Base-by-base conservation (phyloP, 345 rosid species). In the Chamaenerion angustifolium region DNA sequence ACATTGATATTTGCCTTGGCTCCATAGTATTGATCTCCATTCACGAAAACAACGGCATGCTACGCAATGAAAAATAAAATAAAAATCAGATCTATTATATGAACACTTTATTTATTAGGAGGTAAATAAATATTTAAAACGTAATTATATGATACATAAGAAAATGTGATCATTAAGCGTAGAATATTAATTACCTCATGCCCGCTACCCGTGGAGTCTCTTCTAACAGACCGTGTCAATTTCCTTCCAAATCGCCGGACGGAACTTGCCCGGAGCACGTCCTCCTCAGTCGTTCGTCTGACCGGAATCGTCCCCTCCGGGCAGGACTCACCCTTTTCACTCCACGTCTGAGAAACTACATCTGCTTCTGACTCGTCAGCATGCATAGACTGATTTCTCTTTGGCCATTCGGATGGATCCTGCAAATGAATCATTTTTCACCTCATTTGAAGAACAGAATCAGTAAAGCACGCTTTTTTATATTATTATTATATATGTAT, bases 11-110 rank as follows among this genome's bases (percentile, higher is more conserved):
- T 87, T 17, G 95, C 98, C 66, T 80, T 92, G 15, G 98, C 98
- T 62, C 98, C 98, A 56, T 78, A 92, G 45, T 79, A 87, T 60
- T 86, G 82, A 11, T 82, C 85, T 45, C 98, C 98, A 48, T 70
- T 75, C 51, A 82, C 95, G 60, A 76, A 92, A n/a, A 83, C 81
- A 47, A 92, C 98, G 58, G 98, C 98, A 67, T 87, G 98, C 98
- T 87, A 85, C 64, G 61, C 44, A 58, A 41, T 37, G 11, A 43
- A 52, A 5, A 25, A 55, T 17, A 44, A 42, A 11, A 42, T 16
- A 11, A 13, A 42, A n/a, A 40, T 18, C 16, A 40, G 46, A 19
- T 43, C n/a, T 21, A n/a, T 21, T 21, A 21, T 21, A 21, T 4
- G 4, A 21, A n/a, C n/a, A n/a, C n/a, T n/a, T 21, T 21, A 21